Conservation (phyloP, 371 early-diverging fungal species). For the Actinomortierella ambigua region DNA sequence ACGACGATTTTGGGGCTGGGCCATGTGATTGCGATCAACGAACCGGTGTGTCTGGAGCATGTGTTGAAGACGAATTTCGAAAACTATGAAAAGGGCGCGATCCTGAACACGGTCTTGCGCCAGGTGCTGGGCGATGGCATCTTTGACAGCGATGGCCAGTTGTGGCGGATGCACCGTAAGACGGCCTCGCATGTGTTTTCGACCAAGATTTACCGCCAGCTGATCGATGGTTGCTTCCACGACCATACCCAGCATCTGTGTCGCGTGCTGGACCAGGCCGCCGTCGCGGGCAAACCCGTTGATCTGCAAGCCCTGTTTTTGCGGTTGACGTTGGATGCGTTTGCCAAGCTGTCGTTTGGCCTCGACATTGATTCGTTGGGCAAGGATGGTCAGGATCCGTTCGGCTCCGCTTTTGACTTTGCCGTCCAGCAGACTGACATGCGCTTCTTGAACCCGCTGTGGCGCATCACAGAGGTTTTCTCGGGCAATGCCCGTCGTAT, state of each 20-base stretch:
- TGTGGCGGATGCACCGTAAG: conserved; percentile 74
- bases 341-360: conserved; percentile 52
- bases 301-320: conserved; percentile 67
- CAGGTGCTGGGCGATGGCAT: conserved; percentile 76
- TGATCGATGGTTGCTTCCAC: conserved; percentile 54
- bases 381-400: conserved; percentile 21
- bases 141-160: conserved; percentile 70
- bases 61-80: conserved; percentile 59
- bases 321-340: conserved; percentile 63
- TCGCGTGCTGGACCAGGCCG: conserved; percentile 45
- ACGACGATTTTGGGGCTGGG: conserved; percentile 37
- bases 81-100: conserved; percentile 61
- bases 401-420: conserved; percentile 56
- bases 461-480: conserved; percentile 51
- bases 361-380: conserved; percentile 23
- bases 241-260: conserved; percentile 25
- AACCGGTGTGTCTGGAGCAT: conserved; percentile 39
- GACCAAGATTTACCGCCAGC: conserved; percentile 73
- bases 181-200: conserved; percentile 72
- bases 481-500: conserved; percentile 30
- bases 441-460: conserved; percentile 58
- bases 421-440: conserved; percentile 50
- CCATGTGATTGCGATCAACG: conserved; percentile 32
- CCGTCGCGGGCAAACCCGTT: conserved; percentile 37
- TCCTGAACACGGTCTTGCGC: conserved; percentile 34